Evolutionary conservation across 768 basidiomycete genomes (phyloP), one percentile per base, ranked within the genome.

Genomic region (Mycena maculata): DNA sequence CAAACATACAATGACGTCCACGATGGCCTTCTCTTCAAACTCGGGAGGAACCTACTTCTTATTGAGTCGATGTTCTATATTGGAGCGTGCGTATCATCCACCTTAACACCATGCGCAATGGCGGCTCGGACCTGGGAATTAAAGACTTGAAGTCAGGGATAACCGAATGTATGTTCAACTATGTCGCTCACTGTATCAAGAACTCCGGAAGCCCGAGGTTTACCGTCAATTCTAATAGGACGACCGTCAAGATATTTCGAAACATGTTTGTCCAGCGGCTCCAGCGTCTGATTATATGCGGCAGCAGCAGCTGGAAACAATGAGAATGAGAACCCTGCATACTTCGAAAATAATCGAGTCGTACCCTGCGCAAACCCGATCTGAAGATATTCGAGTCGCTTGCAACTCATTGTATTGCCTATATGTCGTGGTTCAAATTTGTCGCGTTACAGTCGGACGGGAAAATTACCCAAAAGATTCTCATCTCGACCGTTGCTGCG

Each of bases 171-270:
- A 38, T n/a, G 5, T 22, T 23, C 20, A 10, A 4, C 50, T 10
- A 33, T 8, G 20, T 53, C 2, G 65, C 73, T 16, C 50, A 90
- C 90, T 0, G 92, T 92, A 75, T 93, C 92, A 63, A 93, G 81
- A 13, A 94, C 84, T 8, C 92, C 92, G 16, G 88, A 92, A 4
- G 90, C 90, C 57, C 91, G 79, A 2, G 93, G 93, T 73, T 86
- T 88, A 0, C 92, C 91, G 69, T 94, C 92, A 18, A 95, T 79
- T 12, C 92, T 86, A 15, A 95, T 77, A 1, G 91, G 89, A 30
- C 87, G 88, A 0, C 91, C 91, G 23, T 85, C 83, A 33, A 92
- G 77, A 73, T 90, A 91, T 73, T 87, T 91, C 0, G 88, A 91
- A n/a, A 95, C 58, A 55, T 86, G 86, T 42, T 78, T 78, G 71